Evolutionary conservation across 1,139 yeast species (phyloP), one percentile per base, ranked within the genome.

Genomic region (Yamadazyma sp.): DNA sequence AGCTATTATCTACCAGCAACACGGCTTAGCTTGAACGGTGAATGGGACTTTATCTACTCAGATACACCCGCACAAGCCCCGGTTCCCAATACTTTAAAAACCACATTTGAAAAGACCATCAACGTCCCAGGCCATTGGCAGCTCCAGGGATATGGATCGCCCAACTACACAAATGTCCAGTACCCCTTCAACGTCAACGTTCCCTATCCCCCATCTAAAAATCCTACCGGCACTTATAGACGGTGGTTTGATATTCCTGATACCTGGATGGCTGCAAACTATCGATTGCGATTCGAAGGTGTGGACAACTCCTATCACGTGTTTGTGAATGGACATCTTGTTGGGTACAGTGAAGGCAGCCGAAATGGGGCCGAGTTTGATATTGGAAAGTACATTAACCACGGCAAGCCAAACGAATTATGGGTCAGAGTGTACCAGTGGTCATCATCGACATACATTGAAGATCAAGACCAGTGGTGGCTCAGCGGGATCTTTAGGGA

Each of bases 401-500:
- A 39, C n/a, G 45, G 46, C 6, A 37, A 26, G 11, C 7, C 5
- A 18, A 50, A 50, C 29, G 51, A 45, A 25, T n/a, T 50, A 7
- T 35, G 43, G 40, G 64, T 62, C 3, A 50, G 61, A 28, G 67
- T 62, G 5, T 57, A 54, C 26, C 64, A 61, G 44, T 62, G 64
- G 61, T 54, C 61, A 6, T 55, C 54, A 26, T 58, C 63, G 2
- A 47, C 56, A 17, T 62, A 57, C 39, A 54, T 63, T 29, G 68
- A 62, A 42, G 68, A 62, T 41, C 67, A 62, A 46, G 67, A 62
- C 38, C 63, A 58, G 42, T 61, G 66, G 65, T 59, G 67, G 63
- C 45, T 61, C 18, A 57, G 63, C 27, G 67, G 66, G 1, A 61
- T 49, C 13, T 50, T 46, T 29, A 37, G 54, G 34, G 54, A 49